A percentile compares a stretch with the other conserved stretches of the same genome.
Evolutionary conservation across 805 yeast species (phyloP).

Genomic region (Helenozyma rhizophorensis): DNA sequence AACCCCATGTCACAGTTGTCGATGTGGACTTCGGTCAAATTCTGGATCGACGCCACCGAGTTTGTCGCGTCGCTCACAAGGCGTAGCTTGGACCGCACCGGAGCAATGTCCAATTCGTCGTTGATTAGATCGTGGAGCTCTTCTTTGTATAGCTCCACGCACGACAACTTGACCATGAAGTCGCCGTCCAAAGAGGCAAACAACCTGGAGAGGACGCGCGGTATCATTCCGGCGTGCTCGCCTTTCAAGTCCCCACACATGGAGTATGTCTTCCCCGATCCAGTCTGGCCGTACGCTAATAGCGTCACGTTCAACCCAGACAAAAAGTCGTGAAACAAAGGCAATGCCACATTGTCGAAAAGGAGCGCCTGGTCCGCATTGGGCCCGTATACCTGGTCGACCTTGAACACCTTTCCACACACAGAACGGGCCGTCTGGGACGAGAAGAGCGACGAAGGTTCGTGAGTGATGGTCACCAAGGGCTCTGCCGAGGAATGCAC

Average conservation of each 20-base stretch:
- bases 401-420: slow-evolving; percentile 39
- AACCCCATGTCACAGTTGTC: slow-evolving; percentile 55
- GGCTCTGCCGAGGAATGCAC: slow-evolving; percentile 16
- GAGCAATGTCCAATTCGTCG: slow-evolving; percentile 30
- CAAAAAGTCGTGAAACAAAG: slow-evolving; percentile 64
- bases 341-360: slow-evolving; percentile 67
- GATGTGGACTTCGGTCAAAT: slow-evolving; percentile 58
- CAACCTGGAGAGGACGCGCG: slow-evolving; percentile 42
- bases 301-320: slow-evolving; percentile 66
- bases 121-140: slow-evolving; percentile 70
- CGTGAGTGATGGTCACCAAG: slow-evolving; percentile 16
- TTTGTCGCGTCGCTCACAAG: slow-evolving; percentile 9
- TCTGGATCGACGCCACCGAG: slow-evolving; percentile 44
- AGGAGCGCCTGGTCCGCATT: slow-evolving; percentile 67
- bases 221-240: slow-evolving; percentile 55
- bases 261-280: slow-evolving; percentile 81
- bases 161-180: slow-evolving; percentile 69
- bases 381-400: slow-evolving; percentile 82
- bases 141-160: slow-evolving; percentile 83
- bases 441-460: slow-evolving; percentile 17
- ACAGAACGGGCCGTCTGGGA: neutral
- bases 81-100: slow-evolving; percentile 22
- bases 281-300: slow-evolving; percentile 79
- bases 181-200: slow-evolving; percentile 51
- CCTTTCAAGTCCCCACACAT: slow-evolving; percentile 50